These are phyloP conservation scores for Salvia miltiorrhiza DNA, from an alignment of 257 asterid genomes.

Conservation along the genomic window DNA sequence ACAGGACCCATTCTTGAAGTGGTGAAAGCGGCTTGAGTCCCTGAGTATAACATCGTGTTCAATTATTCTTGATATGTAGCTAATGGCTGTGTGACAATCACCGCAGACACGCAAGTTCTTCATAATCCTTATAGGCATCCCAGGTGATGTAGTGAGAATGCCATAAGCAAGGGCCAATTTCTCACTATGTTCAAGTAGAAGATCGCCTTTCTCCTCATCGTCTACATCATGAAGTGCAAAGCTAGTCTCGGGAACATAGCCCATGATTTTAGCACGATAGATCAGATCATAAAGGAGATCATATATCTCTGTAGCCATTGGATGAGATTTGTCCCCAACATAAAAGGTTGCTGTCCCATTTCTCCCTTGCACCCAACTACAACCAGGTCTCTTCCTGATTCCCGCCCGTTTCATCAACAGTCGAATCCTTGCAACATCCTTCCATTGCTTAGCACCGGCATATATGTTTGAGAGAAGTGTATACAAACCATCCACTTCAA, in stretches of 20 bases:
- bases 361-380: slow-evolving; percentile 94
- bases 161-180: slow-evolving; percentile 92
- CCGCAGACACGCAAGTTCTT: slow-evolving; percentile 92
- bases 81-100: slow-evolving; percentile 73
- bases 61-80: slow-evolving; percentile 64
- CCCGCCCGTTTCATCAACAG: slow-evolving; percentile 70
- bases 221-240: slow-evolving; percentile 96
- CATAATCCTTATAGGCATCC: slow-evolving; percentile 82
- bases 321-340: slow-evolving; percentile 84
- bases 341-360: slow-evolving; percentile 63
- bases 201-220: slow-evolving; percentile 86
- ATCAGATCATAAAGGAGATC: slow-evolving; percentile 56
- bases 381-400: slow-evolving; percentile 84
- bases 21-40: slow-evolving; percentile 92
- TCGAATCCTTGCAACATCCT: slow-evolving; percentile 76
- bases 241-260: slow-evolving; percentile 80
- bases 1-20: slow-evolving; percentile 83
- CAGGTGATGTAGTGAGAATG: slow-evolving; percentile 67
- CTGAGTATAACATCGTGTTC: slow-evolving; percentile 75
- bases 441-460: slow-evolving; percentile 82
- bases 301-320: slow-evolving; percentile 62
- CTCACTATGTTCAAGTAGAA: slow-evolving; percentile 83
- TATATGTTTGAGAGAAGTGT: slow-evolving; percentile 84
- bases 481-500: slow-evolving; percentile 81
- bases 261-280: slow-evolving; percentile 62